phyloP scores from a whole-genome alignment of 805 yeast genomes.

The Starmerella apis region DNA sequence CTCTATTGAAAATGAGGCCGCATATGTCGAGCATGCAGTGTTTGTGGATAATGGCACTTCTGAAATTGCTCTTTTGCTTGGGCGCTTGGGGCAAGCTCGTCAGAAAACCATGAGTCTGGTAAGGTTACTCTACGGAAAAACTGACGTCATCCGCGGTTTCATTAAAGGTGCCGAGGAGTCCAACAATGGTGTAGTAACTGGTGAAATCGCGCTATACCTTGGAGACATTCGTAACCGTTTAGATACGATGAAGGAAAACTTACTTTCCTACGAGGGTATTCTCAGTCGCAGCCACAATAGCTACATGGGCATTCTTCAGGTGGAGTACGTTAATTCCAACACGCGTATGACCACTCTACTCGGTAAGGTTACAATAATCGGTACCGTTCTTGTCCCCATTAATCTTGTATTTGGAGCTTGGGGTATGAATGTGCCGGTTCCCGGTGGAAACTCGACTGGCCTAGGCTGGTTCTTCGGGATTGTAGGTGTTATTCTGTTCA shows the following conservation, averaged over 20 bases:
- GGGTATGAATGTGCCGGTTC: conserved; percentile 93
- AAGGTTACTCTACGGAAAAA: conserved; percentile 82
- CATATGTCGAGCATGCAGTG: conserved; percentile 66
- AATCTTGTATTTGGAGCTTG: conserved; percentile 83
- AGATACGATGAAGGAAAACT: conserved; percentile 89
- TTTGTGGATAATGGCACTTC: conserved; percentile 54
- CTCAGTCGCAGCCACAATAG: conserved; percentile 84
- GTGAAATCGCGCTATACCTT: conserved; percentile 79
- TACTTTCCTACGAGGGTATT: conserved; percentile 82
- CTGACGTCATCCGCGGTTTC: conserved; percentile 91
- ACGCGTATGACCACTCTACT: conserved; percentile 75
- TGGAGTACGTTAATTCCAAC: conserved; percentile 77
- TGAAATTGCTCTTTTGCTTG: conserved; percentile 43
- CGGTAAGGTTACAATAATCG: conserved; percentile 78
- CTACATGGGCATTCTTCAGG: conserved; percentile 86
- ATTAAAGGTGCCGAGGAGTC: conserved; percentile 87
- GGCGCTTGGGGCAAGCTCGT: conserved; percentile 77
- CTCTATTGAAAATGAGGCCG: conserved; percentile 51
- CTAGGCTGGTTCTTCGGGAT: conserved; percentile 63
- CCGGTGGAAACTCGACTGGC: conserved; percentile 46
- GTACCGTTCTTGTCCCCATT: conserved; percentile 82
- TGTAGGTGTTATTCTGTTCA: conserved; percentile 40
- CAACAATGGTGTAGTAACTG: conserved; percentile 49
- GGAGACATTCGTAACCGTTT: conserved; percentile 97
- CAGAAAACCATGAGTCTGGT: conserved; percentile 84